These are phyloP conservation scores for Phlyctochytrium planicorne DNA, from an alignment of 192 early-diverging fungal genomes.

Conservation along the genomic window DNA sequence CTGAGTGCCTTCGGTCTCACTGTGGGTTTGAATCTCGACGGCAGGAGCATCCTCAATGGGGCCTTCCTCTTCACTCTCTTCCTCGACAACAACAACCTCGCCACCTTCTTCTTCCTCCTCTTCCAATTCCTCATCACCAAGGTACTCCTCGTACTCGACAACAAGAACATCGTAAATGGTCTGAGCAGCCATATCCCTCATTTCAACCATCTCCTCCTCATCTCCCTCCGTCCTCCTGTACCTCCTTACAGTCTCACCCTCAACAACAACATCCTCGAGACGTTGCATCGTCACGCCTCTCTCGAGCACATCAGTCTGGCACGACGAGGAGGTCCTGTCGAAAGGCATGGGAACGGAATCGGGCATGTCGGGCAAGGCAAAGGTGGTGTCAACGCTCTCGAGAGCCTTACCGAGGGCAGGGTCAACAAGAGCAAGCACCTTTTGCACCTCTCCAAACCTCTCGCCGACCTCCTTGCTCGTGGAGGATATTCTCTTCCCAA, in stretches of 20 bases:
- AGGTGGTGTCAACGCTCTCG: not conserved
- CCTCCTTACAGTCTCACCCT: not conserved
- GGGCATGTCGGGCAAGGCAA: not conserved
- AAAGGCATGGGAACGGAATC: too few relatives aligned
- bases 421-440: not conserved
- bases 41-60: too few relatives aligned
- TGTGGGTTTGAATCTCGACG: too few relatives aligned
- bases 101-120: not conserved
- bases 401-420: not conserved
- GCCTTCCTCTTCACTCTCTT: too few relatives aligned
- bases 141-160: not conserved
- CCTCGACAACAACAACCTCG: not conserved
- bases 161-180: not conserved
- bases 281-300: too few relatives aligned
- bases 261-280: not conserved
- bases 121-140: not conserved
- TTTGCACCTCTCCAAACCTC: not conserved
- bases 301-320: constrained; percentile 1
- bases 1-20: too few relatives aligned
- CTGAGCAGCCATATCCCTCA: not conserved
- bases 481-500: not conserved
- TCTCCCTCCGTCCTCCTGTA: not conserved
- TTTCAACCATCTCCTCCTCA: not conserved
- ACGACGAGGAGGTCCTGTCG: not conserved
- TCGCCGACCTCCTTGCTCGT: not conserved